A percentile compares a stretch with the other conserved stretches of the same genome.
phyloP scores from a whole-genome alignment of 257 asterid species.

The Dorcoceras hygrometricum region DNA sequence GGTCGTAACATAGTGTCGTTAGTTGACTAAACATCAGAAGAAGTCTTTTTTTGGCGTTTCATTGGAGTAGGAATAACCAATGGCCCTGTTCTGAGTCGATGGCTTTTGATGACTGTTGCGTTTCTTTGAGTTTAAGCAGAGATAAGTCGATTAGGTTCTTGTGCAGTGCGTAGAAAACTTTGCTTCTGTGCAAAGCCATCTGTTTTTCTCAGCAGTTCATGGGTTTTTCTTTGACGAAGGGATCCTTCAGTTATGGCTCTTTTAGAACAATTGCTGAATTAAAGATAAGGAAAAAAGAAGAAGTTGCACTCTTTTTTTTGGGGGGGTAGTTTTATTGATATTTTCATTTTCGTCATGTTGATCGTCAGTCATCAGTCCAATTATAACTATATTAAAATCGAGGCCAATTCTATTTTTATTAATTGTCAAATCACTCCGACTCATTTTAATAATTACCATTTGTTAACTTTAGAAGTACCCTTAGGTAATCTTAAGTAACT shows the following conservation, averaged over 20 bases:
- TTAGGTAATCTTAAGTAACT: no score
- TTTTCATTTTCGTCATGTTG: no score
- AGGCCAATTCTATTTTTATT: no score
- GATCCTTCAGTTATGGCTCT: neutral
- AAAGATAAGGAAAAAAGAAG: neutral
- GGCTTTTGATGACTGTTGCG: neutral
- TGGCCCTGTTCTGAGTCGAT: neutral
- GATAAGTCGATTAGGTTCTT: neutral
- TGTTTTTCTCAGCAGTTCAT: neutral
- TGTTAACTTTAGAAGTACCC: no score
- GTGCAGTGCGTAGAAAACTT: neutral
- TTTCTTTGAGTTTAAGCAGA: neutral
- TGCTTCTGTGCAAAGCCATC: neutral
- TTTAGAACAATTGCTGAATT: no score
- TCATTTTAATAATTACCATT: no score
- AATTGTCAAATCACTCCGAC: no score
- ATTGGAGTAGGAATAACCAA: neutral
- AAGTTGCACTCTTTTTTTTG: neutral
- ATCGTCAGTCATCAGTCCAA: no score
- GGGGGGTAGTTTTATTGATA: no score
- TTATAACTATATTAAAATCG: no score
- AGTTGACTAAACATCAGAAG: neutral
- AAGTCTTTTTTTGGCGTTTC: neutral
- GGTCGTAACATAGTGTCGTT: neutral
- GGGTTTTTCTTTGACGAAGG: neutral